Evolutionary conservation across 768 basidiomycete species (phyloP).

Genomic region (Epithele typhae): DNA sequence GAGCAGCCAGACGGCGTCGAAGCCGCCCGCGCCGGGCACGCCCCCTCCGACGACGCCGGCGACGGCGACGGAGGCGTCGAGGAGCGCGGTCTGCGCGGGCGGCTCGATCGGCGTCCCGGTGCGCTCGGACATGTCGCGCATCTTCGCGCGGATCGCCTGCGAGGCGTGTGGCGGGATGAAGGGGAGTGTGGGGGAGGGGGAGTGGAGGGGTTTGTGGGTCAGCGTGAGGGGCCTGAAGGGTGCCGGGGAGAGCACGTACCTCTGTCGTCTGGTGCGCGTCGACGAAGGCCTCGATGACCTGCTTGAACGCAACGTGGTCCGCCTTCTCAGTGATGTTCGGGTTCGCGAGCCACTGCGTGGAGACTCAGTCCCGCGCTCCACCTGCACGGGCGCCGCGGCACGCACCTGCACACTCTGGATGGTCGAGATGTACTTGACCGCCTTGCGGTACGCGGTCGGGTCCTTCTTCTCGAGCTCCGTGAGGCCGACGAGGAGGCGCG

Average conservation of each 20-base stretch:
- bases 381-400: not conserved
- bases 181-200: no score
- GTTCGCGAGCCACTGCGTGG: constrained; percentile 34
- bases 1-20: constrained; percentile 94
- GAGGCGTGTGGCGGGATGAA: not conserved
- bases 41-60: constrained; percentile 92
- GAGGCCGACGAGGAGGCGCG: constrained; percentile 46
- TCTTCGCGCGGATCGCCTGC: constrained; percentile 71
- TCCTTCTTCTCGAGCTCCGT: constrained; percentile 46
- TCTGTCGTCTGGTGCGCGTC: constrained; percentile 54
- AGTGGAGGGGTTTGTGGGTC: no score
- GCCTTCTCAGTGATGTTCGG: constrained; percentile 44
- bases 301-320: constrained; percentile 14
- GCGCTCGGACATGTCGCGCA: constrained; percentile 78
- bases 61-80: constrained; percentile 71
- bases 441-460: constrained; percentile 45
- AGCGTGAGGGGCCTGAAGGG: no score
- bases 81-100: constrained; percentile 73
- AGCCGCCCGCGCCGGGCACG: constrained; percentile 97
- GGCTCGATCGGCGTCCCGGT: constrained; percentile 90
- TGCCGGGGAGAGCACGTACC: constrained; percentile 36
- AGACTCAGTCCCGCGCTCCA: not conserved
- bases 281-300: constrained; percentile 52
- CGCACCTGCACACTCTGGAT: constrained; percentile 54
- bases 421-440: constrained; percentile 59